These are phyloP conservation scores for Lachnellula cervina DNA, from an alignment of 2,329 filamentous ascomycete genomes.

Conservation along the genomic window DNA sequence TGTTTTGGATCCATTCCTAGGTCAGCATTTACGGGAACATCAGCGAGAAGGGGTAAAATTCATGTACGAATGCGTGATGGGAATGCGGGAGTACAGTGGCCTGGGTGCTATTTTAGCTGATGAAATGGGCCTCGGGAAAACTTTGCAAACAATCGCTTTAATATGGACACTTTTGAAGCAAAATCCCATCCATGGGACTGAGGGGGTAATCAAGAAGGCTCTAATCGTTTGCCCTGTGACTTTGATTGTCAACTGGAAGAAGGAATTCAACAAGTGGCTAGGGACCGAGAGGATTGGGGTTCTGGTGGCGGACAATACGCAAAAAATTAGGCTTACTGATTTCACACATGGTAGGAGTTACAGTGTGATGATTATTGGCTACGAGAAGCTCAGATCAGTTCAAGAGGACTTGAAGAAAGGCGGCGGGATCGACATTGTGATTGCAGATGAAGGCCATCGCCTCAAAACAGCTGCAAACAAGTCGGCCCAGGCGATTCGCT, in stretches of 20 bases:
- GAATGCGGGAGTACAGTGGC: conserved; percentile 59
- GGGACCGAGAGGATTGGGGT: conserved; percentile 66
- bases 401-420: conserved; percentile 61
- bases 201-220: conserved; percentile 59
- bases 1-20: conserved; percentile 63
- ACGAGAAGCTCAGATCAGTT: conserved; percentile 63
- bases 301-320: conserved; percentile 57
- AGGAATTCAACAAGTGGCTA: conserved; percentile 70
- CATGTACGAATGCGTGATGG: conserved; percentile 73
- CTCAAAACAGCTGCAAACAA: conserved; percentile 96
- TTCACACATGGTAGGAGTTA: conserved; percentile 66
- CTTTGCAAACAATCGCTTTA: conserved; percentile 65
- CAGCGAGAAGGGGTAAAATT: conserved; percentile 67
- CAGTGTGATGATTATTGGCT: conserved; percentile 68
- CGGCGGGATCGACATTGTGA: conserved; percentile 71
- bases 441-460: conserved; percentile 95
- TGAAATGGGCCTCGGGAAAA: conserved; percentile 73
- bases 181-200: conserved; percentile 56
- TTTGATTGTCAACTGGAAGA: conserved; percentile 67
- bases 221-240: conserved; percentile 70
- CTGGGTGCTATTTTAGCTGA: conserved; percentile 68
- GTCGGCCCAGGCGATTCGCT: conserved; percentile 81
- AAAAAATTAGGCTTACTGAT: conserved; percentile 55
- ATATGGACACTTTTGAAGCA: conserved; percentile 70
- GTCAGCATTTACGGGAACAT: conserved; percentile 59